These are phyloP conservation scores for Colletotrichum abscissum DNA, from an alignment of 2,329 filamentous ascomycete genomes.

Conservation along the genomic window DNA sequence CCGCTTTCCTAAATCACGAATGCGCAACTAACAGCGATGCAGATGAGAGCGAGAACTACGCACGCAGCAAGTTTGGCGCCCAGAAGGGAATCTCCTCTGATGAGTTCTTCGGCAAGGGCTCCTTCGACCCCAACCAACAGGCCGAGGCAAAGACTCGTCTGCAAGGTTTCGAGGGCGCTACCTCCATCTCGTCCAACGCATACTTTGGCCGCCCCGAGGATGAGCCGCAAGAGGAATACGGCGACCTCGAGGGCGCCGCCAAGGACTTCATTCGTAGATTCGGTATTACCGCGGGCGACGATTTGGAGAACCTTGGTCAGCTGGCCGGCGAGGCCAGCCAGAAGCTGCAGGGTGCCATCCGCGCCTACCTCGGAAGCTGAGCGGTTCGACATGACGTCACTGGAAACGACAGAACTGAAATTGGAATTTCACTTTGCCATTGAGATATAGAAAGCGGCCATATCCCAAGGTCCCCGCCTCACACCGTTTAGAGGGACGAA, in stretches of 20 bases:
- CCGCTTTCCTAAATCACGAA: background rate
- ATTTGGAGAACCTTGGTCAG: slow-evolving; percentile 89
- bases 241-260: slow-evolving; percentile 90
- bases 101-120: slow-evolving; percentile 95
- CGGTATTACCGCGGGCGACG: slow-evolving; percentile 94
- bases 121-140: slow-evolving; percentile 83
- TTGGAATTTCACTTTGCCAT: slow-evolving; percentile 10
- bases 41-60: slow-evolving; percentile 85
- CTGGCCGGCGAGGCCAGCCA: slow-evolving; percentile 87
- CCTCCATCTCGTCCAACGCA: slow-evolving; percentile 92
- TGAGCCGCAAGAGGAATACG: slow-evolving; percentile 82
- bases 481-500: background rate
- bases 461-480: background rate
- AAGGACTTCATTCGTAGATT: slow-evolving; percentile 97
- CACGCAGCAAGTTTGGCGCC: slow-evolving; percentile 86
- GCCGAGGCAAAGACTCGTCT: slow-evolving; percentile 88
- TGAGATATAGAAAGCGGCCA: slow-evolving; percentile 5
- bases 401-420: background rate
- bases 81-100: slow-evolving; percentile 98
- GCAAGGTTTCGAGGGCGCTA: slow-evolving; percentile 92
- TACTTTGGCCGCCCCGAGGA: slow-evolving; percentile 97
- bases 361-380: slow-evolving; percentile 72
- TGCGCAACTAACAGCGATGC: slow-evolving; percentile 1
- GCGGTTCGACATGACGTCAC: slow-evolving; percentile 1
- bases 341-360: slow-evolving; percentile 81